Conservation (phyloP, 2,329 filamentous ascomycete species). For the Sporothrix variecibatus region DNA sequence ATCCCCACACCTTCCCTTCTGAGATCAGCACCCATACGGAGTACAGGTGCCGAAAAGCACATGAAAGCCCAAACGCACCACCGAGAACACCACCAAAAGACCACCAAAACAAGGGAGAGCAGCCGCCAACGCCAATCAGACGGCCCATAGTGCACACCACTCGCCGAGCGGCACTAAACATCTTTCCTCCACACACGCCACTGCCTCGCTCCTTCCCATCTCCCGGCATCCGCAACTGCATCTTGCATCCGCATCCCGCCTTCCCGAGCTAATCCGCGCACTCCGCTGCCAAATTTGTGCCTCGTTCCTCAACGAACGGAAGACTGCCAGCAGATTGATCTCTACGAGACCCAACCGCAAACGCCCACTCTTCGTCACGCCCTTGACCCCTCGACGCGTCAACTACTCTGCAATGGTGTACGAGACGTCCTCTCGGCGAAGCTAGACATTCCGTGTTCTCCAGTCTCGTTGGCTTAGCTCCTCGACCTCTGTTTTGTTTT, state of each 20-base stretch:
- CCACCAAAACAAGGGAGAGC: background rate
- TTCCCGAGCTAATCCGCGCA: background rate
- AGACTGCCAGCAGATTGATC: background rate
- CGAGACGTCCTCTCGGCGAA: background rate
- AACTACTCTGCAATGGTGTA: background rate
- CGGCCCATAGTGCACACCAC: constrained; percentile 9
- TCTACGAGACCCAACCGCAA: background rate
- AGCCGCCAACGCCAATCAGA: constrained; percentile 24
- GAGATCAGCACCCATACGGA: background rate
- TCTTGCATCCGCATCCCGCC: constrained; percentile 1
- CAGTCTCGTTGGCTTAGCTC: background rate
- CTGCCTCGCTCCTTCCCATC: background rate
- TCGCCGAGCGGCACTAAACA: constrained; percentile 6
- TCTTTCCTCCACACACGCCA: background rate
- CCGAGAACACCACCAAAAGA: background rate
- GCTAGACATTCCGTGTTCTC: background rate
- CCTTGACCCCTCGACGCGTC: background rate
- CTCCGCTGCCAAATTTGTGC: background rate
- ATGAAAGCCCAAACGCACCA: background rate
- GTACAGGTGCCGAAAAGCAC: background rate
- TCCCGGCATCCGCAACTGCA: background rate
- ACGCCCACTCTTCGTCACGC: no score
- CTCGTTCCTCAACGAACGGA: constrained; percentile 17
- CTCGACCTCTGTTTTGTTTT: background rate
- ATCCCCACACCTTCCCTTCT: constrained; percentile 4